Evolutionary conservation across 257 asterid species (phyloP).

Genomic region (Fraxinus anomala): DNA sequence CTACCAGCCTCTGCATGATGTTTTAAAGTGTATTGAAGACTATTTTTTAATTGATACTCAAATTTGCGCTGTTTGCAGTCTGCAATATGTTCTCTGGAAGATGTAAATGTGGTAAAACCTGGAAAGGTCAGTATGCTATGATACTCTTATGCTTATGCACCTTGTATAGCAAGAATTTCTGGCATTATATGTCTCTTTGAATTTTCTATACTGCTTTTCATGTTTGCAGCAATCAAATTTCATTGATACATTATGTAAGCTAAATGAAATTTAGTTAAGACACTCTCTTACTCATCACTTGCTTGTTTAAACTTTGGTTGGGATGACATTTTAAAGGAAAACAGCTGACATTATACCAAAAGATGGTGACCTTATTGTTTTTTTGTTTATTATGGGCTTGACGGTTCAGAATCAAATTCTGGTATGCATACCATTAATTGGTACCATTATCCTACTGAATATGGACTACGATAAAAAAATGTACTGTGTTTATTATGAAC

Average conservation of each 20-base stretch:
- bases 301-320: neutral
- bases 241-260: neutral
- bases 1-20: neutral
- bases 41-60: constrained; percentile 14
- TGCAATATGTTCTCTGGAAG: constrained; percentile 95
- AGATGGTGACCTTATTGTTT: neutral
- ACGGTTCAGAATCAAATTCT: neutral
- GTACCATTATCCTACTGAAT: neutral
- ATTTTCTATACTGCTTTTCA: neutral
- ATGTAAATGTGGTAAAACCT: constrained; percentile 54
- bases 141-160: constrained; percentile 20
- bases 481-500: neutral
- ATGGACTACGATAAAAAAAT: no score
- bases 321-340: constrained; percentile 9
- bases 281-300: constrained; percentile 9
- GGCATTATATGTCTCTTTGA: neutral
- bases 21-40: constrained; percentile 15
- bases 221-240: constrained; percentile 7
- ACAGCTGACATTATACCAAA: neutral
- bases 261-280: neutral
- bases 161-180: neutral
- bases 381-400: neutral
- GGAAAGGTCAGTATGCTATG: constrained; percentile 68
- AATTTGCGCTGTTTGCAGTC: constrained; percentile 60
- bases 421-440: neutral